Base-by-base conservation (phyloP, 805 yeast genomes). In the Limtongia smithiae region DNA sequence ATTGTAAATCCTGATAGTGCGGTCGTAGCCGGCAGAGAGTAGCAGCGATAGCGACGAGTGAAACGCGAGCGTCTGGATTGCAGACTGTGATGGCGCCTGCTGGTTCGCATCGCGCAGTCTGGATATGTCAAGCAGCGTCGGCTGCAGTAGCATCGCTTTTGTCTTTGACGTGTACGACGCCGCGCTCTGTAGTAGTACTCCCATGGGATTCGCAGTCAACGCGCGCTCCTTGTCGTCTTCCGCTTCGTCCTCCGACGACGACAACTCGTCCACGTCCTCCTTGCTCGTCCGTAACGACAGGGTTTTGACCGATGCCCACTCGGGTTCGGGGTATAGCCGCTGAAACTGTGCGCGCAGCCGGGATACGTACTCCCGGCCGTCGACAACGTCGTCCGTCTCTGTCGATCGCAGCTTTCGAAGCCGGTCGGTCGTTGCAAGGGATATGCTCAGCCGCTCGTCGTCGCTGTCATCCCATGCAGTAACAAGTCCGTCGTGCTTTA, bases 1-100 rank as follows among this genome's bases (percentile, higher is more conserved):
- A 63, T 91, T 95, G 66, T 82, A 93, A 12, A 93, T 73, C 59
- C 98, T 75, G 46, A 93, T 65, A 0, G 96, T 84, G 58, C 86
- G 76, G 66, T 93, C 99, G 65, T 83, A 90, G 20, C 99, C 99
- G 48, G 93, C 95, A 0, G 96, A 85, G 45, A 93, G 69, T 39
- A 91, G 70, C 27, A 93, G 71, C 35, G 98, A 95, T 59, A 82
- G 87, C 6, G 76, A 71, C 8, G 85, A 86, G 66, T 93, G 98
- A 77, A 93, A 93, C 4, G 85, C 75, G 34, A 93, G 62, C 0
- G 91, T 71, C 68, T 88, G 97, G n/a, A 93, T 78, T 0, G 89
- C 95, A 0, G 96, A 77, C 15, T 75, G 78, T 3, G 96, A 79
- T 3, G 79, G 69, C 50, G 79, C 80, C 39, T 79, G 76, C 43